These are phyloP conservation scores for Lachancea fermentati DNA, from an alignment of 805 yeast species.

Conservation along the genomic window DNA sequence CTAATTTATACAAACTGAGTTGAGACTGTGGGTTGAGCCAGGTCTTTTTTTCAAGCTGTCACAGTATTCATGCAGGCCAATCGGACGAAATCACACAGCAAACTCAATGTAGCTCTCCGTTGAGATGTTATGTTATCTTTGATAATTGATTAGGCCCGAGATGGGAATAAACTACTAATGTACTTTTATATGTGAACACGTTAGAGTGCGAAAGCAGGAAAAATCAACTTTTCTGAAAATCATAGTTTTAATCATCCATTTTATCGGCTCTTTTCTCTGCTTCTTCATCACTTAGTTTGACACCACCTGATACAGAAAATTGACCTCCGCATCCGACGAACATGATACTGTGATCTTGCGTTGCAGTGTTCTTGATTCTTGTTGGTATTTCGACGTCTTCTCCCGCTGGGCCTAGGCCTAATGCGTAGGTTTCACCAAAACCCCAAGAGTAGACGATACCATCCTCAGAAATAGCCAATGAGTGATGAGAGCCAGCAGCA, in stretches of 20 bases:
- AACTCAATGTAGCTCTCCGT: no score
- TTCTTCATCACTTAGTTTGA: constrained; percentile 37
- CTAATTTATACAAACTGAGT: no score
- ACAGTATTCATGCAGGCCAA: no score
- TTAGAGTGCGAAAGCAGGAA: background rate
- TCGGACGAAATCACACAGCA: no score
- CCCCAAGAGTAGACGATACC: constrained; percentile 96
- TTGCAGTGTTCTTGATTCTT: constrained; percentile 89
- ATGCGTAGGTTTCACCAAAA: constrained; percentile 93
- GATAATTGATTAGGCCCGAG: background rate
- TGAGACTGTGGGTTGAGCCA: no score
- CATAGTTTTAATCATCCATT: constrained; percentile 48
- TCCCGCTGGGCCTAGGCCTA: constrained; percentile 84
- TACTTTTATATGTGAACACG: background rate
- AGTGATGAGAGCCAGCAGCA: constrained; percentile 89
- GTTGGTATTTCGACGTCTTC: constrained; percentile 89
- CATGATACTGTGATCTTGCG: constrained; percentile 66
- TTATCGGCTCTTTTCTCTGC: constrained; percentile 43
- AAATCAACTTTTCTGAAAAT: constrained; percentile 12
- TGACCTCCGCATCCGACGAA: constrained; percentile 95
- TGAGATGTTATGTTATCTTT: no score
- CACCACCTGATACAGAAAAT: constrained; percentile 85
- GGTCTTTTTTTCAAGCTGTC: no score
- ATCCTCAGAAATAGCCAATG: constrained; percentile 74
- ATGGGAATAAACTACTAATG: background rate